Evolutionary conservation across 2,329 filamentous ascomycete genomes (phyloP), one percentile per base, ranked within the genome.

Genomic region (Byssoonygena ceratinophila): DNA sequence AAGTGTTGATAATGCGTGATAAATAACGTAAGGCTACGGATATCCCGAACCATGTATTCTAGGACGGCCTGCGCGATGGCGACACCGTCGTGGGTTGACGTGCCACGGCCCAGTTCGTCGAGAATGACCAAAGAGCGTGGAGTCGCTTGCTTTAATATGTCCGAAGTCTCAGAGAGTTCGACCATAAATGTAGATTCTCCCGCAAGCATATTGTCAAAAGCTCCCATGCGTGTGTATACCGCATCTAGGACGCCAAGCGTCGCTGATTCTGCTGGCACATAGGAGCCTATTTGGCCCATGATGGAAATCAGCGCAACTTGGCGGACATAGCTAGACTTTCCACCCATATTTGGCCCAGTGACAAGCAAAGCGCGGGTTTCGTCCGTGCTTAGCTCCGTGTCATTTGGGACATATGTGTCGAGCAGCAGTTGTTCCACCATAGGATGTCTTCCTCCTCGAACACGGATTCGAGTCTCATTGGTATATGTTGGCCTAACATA

Each of bases 141-240:
- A 0, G 89, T 92, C 0, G 91, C 92, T 62, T 87, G 81, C 64
- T 92, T 91, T 22, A 98, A 77, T 60, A 98, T 96, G 55, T 89
- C 83, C 1, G 85, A 83, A 1, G 92, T 97, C 68, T 98, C 92
- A 32, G 84, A 88, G 1, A 98, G 80, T 66, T 98, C 92, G 51
- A 98, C 90, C 89, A 97, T 96, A 72, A 98, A 98, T 11, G 92
- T 98, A 22, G 82, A 87, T 70, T 98, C 92, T 61, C 89, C 89
- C 3, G 87, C 85, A 66, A 97, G 85, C 72, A 98, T 87, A 66
- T 96, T 97, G 70, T 98, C 92, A 60, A 87, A 87, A 2, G 92
- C 92, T 50, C 92, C 92, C 81, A 96, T 96, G 59, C 92, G 86
- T 0, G 92, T 96, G 73, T 91, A 87, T 44, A 98, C 87, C 5